Evolutionary conservation across 768 basidiomycete genomes (phyloP).

Genomic region (Suillus subluteus): DNA sequence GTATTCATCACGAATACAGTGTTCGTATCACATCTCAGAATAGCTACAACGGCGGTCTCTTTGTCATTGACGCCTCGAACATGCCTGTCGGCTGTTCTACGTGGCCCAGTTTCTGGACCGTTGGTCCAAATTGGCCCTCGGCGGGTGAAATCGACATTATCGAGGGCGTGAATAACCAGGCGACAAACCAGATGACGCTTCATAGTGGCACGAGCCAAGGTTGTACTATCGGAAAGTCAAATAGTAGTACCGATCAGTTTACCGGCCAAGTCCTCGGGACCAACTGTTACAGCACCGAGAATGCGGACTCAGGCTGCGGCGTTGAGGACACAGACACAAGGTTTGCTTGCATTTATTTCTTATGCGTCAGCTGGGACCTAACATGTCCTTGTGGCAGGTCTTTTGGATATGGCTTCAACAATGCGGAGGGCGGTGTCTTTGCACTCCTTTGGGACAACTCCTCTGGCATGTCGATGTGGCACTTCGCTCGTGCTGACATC

Average conservation of each 20-base stretch:
- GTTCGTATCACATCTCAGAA: constrained; percentile 72
- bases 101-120: constrained; percentile 64
- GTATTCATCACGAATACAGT: constrained; percentile 35
- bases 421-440: constrained; percentile 52
- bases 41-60: constrained; percentile 65
- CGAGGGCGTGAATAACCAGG: constrained; percentile 68
- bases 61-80: constrained; percentile 70
- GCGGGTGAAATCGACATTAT: constrained; percentile 73
- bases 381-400: constrained; percentile 23
- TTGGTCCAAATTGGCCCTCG: constrained; percentile 55
- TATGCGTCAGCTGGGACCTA: constrained; percentile 40
- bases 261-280: constrained; percentile 28
- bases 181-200: constrained; percentile 64
- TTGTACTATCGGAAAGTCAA: constrained; percentile 25
- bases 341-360: not conserved
- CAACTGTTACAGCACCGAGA: constrained; percentile 44
- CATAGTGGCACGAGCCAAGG: constrained; percentile 56
- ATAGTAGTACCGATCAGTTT: constrained; percentile 17
- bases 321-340: constrained; percentile 44
- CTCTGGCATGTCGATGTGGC: constrained; percentile 58
- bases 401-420: constrained; percentile 45
- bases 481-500: constrained; percentile 53
- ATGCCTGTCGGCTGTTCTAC: constrained; percentile 74
- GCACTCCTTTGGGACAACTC: constrained; percentile 55
- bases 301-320: constrained; percentile 52